phyloP scores from a whole-genome alignment of 768 basidiomycete genomes.

The Pulveroboletus ravenelii region DNA sequence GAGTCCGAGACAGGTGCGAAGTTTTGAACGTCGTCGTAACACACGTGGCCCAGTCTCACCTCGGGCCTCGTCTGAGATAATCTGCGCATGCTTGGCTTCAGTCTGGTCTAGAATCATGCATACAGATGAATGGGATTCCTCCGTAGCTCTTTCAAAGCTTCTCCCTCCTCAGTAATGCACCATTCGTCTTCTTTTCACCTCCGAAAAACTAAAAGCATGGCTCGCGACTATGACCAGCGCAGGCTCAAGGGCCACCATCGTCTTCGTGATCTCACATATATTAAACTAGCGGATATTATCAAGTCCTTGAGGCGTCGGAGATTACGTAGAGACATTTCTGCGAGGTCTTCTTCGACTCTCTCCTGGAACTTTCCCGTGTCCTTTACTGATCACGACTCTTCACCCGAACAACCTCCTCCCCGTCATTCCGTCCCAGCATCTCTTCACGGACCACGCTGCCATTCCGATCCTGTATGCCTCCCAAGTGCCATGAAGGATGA shows the following conservation, averaged over 20 bases:
- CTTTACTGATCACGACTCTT: slow-evolving; percentile 4
- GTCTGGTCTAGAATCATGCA: slow-evolving; percentile 15
- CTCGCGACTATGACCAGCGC: slow-evolving; percentile 1
- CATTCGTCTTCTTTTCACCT: slow-evolving; percentile 9
- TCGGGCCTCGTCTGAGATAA: not conserved
- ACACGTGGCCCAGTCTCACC: not conserved
- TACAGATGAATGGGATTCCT: not conserved
- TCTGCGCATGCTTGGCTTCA: not conserved
- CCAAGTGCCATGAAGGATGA: slow-evolving; percentile 7
- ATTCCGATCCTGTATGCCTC: slow-evolving; percentile 4
- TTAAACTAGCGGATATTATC: slow-evolving; percentile 19
- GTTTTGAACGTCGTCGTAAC: not conserved
- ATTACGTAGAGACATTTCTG: slow-evolving; percentile 6
- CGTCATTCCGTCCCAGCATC: not conserved
- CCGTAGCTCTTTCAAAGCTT: not conserved
- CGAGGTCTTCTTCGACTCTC: slow-evolving; percentile 1
- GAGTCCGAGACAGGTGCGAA: no score
- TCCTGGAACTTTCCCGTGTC: slow-evolving; percentile 2
- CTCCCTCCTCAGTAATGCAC: slow-evolving; percentile 1
- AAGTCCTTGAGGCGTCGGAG: slow-evolving; percentile 17
- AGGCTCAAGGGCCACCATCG: slow-evolving; percentile 9
- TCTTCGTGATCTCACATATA: slow-evolving; percentile 16
- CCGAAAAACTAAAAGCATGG: slow-evolving; percentile 13
- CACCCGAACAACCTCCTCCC: slow-evolving; percentile 1
- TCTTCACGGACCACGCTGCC: not conserved